These are phyloP conservation scores for Candida sithepensis DNA, from an alignment of 805 yeast genomes.

Conservation along the genomic window DNA sequence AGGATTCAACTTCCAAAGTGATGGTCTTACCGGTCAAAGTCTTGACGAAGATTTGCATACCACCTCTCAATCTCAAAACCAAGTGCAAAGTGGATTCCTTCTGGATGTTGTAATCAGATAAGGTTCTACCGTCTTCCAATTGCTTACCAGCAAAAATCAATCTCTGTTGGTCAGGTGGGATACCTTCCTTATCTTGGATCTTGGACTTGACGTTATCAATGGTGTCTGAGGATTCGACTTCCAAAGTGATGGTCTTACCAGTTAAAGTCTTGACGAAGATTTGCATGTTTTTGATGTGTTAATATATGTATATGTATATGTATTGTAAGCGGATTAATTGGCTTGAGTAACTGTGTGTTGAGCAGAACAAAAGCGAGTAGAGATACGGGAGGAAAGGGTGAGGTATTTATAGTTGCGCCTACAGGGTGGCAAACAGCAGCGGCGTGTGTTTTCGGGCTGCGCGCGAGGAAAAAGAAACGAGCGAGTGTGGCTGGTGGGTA, in stretches of 20 bases:
- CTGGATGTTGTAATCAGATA: slow-evolving; percentile 2
- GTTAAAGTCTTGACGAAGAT: too few relatives aligned
- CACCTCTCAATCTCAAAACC: slow-evolving; percentile 12
- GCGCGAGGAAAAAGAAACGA: background rate
- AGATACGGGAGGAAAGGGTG: slow-evolving; percentile 10
- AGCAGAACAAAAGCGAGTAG: background rate
- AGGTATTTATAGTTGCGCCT: slow-evolving; percentile 18
- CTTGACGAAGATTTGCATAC: slow-evolving; percentile 88
- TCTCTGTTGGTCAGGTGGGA: background rate
- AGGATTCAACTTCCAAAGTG: slow-evolving; percentile 67
- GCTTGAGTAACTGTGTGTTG: too few relatives aligned
- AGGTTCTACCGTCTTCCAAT: background rate
- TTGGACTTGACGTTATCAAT: background rate
- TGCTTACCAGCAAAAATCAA: background rate
- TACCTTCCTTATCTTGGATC: background rate
- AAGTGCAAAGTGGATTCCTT: slow-evolving; percentile 3
- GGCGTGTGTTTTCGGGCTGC: background rate
- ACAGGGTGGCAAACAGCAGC: slow-evolving; percentile 24
- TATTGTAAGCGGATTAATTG: background rate
- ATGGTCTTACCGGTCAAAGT: slow-evolving; percentile 89
- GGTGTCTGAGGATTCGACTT: background rate
- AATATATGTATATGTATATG: background rate
- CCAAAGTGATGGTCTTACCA: background rate
- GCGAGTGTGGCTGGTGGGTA: background rate
- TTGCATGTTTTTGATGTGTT: background rate